Base-by-base conservation (phyloP, 345 rosid species). In the Gossypium anomalum region DNA sequence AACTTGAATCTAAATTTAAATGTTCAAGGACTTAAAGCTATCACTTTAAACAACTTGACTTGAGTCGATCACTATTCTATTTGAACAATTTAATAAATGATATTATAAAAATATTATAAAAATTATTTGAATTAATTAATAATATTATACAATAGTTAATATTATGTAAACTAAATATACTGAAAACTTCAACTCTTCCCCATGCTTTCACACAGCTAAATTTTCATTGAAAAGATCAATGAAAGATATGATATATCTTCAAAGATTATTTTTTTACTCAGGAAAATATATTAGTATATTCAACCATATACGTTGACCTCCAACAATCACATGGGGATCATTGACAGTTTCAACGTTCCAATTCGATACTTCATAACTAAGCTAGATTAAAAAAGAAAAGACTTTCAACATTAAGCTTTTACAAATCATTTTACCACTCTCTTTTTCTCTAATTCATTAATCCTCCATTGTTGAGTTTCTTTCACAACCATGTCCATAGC, bases 401-500 rank as follows among this genome's bases (percentile, higher is more conserved):
- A 67, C 19, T 19, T 15, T 67, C 19, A 47, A 67, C 55, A 67
- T 45, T 43, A 65, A 43, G 55, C 38, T 13, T 34, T 10, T 11
- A 17, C 23, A 38, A 14, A 2, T 52, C 20, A 52, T 52, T 34
- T 2, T 16, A 62, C 45, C 22, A 62, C 9, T 34, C 13, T 38
- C 3, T 16, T 62, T 48, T 17, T 62, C 43, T 61, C 43, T 34
- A 2, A 1, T 41, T 34, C 48, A n/a, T n/a, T n/a, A 63, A 9
- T 38, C n/a, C 38, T 9, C 57, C 57, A 15, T 67, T 48, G 15
- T 15, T 67, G 57, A 9, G 14, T 23, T 23, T 45, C 20, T 19
- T 41, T 23, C 22, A 47, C 20, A 48, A 25, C 71, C 57, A 67
- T 67, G 71, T 67, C 71, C 43, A 48, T 48, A 16, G 51, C 51